A percentile compares a stretch with the other conserved stretches of the same genome.
phyloP scores from a whole-genome alignment of 148 eudicot genomes.

The Rhododendron kiyosumense region DNA sequence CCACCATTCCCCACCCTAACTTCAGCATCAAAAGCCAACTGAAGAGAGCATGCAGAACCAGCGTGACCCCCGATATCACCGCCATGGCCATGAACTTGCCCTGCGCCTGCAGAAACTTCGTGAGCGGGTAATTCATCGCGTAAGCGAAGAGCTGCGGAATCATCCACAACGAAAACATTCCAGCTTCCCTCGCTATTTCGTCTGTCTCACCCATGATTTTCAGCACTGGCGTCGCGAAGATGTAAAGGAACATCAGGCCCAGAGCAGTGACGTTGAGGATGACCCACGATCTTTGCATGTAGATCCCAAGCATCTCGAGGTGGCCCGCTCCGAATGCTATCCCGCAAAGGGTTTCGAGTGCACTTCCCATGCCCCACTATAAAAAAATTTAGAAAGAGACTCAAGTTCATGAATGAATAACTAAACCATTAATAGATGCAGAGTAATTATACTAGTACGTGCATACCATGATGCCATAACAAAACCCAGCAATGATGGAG shows the following conservation, averaged over 20 bases:
- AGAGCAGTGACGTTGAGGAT: constrained; percentile 24
- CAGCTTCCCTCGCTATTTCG: constrained; percentile 18
- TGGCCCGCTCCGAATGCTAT: constrained; percentile 35
- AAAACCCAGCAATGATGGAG: constrained; percentile 20
- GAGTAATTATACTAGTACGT: too few species aligned
- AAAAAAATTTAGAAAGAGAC: background rate
- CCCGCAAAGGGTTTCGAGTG: constrained; percentile 37
- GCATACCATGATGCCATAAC: constrained; percentile 27
- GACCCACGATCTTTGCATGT: constrained; percentile 39
- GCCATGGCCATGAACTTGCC: constrained; percentile 12
- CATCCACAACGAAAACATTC: constrained; percentile 26
- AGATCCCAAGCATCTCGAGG: constrained; percentile 29
- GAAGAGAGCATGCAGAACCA: constrained; percentile 7
- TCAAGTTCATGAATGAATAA: background rate
- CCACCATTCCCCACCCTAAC: constrained; percentile 15
- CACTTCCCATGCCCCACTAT: constrained; percentile 39
- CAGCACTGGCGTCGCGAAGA: constrained; percentile 34
- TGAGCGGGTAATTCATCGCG: constrained; percentile 27
- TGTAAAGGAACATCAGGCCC: constrained; percentile 16
- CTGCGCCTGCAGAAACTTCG: constrained; percentile 15
- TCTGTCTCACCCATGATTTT: constrained; percentile 23
- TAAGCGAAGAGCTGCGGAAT: constrained; percentile 44
- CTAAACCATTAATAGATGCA: too few species aligned
- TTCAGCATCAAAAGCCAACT: constrained; percentile 19
- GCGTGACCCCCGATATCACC: background rate